A percentile compares a stretch with the other conserved stretches of the same genome.
These are phyloP conservation scores for Favolaschia claudopus DNA, from an alignment of 768 basidiomycete species.

Conservation along the genomic window DNA sequence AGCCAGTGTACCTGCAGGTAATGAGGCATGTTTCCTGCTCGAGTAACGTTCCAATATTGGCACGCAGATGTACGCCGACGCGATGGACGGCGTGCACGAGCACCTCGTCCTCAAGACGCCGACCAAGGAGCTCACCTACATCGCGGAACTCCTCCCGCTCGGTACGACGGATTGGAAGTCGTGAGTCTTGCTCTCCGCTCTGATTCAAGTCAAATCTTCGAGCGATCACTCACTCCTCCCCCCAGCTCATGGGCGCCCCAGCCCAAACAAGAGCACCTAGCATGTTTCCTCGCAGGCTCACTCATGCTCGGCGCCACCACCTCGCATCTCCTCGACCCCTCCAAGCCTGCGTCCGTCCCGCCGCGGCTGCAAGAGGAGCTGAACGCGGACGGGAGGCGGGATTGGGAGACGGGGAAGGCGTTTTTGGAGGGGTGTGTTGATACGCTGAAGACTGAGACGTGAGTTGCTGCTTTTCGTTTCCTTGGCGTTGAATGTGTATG, in stretches of 20 bases:
- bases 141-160: slow-evolving; percentile 78
- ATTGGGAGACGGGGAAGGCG: slow-evolving; percentile 82
- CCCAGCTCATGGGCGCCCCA: slow-evolving; percentile 74
- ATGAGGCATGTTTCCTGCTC: slow-evolving; percentile 52
- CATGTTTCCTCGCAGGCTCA: slow-evolving; percentile 94
- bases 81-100: slow-evolving; percentile 81
- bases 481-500: neutral
- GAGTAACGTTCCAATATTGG: neutral
- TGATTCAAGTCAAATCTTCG: no score
- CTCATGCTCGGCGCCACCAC: slow-evolving; percentile 89
- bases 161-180: slow-evolving; percentile 51
- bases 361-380: slow-evolving; percentile 67
- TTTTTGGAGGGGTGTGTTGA: slow-evolving; percentile 81
- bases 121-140: slow-evolving; percentile 71
- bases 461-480: slow-evolving; percentile 37
- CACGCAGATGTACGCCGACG: slow-evolving; percentile 83
- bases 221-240: neutral
- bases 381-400: slow-evolving; percentile 65
- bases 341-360: slow-evolving; percentile 64
- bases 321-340: slow-evolving; percentile 53
- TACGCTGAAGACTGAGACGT: slow-evolving; percentile 63
- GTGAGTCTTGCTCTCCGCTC: slow-evolving; percentile 34
- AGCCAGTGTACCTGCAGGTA: slow-evolving; percentile 67
- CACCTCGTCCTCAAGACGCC: slow-evolving; percentile 73
- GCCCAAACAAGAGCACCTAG: slow-evolving; percentile 96